Conservation (phyloP, 805 yeast species). For the Lipomyces sp. region DNA sequence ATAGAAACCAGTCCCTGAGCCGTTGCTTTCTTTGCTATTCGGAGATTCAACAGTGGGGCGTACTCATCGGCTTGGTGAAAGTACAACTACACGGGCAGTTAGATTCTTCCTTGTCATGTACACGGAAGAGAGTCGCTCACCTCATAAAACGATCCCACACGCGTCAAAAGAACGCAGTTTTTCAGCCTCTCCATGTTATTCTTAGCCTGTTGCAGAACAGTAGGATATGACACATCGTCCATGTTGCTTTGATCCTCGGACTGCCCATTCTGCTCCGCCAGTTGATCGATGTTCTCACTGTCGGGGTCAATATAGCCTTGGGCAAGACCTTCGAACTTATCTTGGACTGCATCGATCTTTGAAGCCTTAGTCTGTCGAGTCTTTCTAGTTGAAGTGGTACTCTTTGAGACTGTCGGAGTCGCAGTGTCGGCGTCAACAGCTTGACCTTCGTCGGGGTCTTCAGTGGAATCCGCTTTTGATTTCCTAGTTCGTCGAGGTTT, state of each 20-base stretch:
- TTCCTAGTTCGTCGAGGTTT: too few relatives aligned
- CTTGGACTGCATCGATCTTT: too few relatives aligned
- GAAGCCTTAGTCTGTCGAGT: too few relatives aligned
- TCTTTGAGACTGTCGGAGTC: too few relatives aligned
- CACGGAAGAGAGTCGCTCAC: slow-evolving; percentile 10
- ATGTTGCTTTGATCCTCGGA: neutral
- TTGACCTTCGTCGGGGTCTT: too few relatives aligned
- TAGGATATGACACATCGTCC: slow-evolving; percentile 17
- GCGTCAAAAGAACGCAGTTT: slow-evolving; percentile 62
- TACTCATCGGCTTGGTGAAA: slow-evolving; percentile 79
- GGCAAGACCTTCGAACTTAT: neutral
- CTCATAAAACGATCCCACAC: slow-evolving; percentile 85
- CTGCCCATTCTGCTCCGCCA: too few relatives aligned
- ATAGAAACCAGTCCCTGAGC: slow-evolving; percentile 51
- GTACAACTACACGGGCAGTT: slow-evolving; percentile 50
- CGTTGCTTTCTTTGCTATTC: slow-evolving; percentile 55
- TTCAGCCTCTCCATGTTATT: slow-evolving; percentile 47
- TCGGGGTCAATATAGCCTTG: slow-evolving; percentile 6
- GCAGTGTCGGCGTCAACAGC: too few relatives aligned
- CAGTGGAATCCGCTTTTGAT: too few relatives aligned
- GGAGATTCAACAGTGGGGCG: slow-evolving; percentile 68
- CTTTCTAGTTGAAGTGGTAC: too few relatives aligned
- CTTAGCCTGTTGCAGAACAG: slow-evolving; percentile 32
- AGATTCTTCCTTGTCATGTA: slow-evolving; percentile 4
- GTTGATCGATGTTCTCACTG: slow-evolving; percentile 5